Evolutionary conservation across 2,329 filamentous ascomycete genomes (phyloP).

Genomic region (Taxawa tesnikishii): DNA sequence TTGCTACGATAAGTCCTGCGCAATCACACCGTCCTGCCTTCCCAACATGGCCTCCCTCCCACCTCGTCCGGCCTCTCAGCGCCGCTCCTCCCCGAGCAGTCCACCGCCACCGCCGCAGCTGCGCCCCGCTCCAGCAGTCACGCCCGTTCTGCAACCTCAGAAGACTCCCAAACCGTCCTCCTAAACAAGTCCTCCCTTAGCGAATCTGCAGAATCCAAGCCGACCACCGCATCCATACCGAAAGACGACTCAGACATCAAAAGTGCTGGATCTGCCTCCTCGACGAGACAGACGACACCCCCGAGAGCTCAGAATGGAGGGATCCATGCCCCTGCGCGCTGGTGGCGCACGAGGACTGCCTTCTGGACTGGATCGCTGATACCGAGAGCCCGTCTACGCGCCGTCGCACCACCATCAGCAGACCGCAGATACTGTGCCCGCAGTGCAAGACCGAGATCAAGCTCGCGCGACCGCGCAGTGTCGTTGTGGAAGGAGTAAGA

Average conservation of each 20-base stretch:
- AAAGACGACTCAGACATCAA: slow-evolving; percentile 26
- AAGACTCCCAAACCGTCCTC: slow-evolving; percentile 34
- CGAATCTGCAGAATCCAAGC: slow-evolving; percentile 3
- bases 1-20: too few relatives aligned
- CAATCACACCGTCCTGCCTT: too few relatives aligned
- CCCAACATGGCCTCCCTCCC: slow-evolving; percentile 30
- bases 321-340: slow-evolving; percentile 85
- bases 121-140: slow-evolving; percentile 19
- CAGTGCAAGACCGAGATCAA: slow-evolving; percentile 78
- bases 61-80: slow-evolving; percentile 22
- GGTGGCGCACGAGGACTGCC: slow-evolving; percentile 78
- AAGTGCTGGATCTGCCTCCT: slow-evolving; percentile 62
- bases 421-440: slow-evolving; percentile 63
- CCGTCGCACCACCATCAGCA: slow-evolving; percentile 28
- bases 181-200: slow-evolving; percentile 22
- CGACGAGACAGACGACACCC: slow-evolving; percentile 52
- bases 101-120: slow-evolving; percentile 10
- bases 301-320: slow-evolving; percentile 57
- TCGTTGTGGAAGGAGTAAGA: slow-evolving; percentile 56
- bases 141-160: slow-evolving; percentile 24
- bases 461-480: slow-evolving; percentile 62
- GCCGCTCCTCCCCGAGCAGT: slow-evolving; percentile 15
- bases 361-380: slow-evolving; percentile 89
- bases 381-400: slow-evolving; percentile 52
- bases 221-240: slow-evolving; percentile 3